A percentile compares a stretch with the other conserved stretches of the same genome.
Conservation (phyloP, 768 basidiomycete genomes). For the Tricholoma terreum region DNA sequence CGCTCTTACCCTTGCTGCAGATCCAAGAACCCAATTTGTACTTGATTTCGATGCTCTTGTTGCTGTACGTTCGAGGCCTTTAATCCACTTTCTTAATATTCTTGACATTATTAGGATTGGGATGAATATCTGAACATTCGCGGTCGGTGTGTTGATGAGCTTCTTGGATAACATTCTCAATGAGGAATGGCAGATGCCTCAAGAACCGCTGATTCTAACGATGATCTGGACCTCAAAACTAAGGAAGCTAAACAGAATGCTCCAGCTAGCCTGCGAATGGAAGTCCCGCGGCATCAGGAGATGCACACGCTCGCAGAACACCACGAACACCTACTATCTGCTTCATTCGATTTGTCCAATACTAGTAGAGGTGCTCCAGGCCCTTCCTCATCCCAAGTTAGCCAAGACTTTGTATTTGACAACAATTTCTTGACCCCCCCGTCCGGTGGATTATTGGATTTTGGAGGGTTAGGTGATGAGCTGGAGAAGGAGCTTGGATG, state of each 20-base stretch:
- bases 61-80: conserved; percentile 39
- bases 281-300: conserved; percentile 44
- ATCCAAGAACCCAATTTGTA: conserved; percentile 45
- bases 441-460: conserved; percentile 49
- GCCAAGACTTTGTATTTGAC: conserved; percentile 45
- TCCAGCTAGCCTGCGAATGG: conserved; percentile 29
- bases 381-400: conserved; percentile 56
- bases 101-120: conserved; percentile 44
- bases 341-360: conserved; percentile 61
- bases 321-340: conserved; percentile 62
- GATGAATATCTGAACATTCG: conserved; percentile 54
- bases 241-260: conserved; percentile 23
- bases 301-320: conserved; percentile 69
- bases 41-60: conserved; percentile 68
- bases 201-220: conserved; percentile 34
- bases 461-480: conserved; percentile 68
- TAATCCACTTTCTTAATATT: background rate
- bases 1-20: conserved; percentile 49
- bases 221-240: conserved; percentile 47
- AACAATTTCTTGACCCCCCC: conserved; percentile 47
- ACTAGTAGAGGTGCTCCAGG: conserved; percentile 33
- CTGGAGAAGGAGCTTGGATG: conserved; percentile 76
- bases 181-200: conserved; percentile 3
- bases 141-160: conserved; percentile 25
- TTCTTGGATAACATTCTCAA: background rate